Evolutionary conservation across 176 grass and related monocot genomes (phyloP).

Genomic region (Aegilops umbellulata): DNA sequence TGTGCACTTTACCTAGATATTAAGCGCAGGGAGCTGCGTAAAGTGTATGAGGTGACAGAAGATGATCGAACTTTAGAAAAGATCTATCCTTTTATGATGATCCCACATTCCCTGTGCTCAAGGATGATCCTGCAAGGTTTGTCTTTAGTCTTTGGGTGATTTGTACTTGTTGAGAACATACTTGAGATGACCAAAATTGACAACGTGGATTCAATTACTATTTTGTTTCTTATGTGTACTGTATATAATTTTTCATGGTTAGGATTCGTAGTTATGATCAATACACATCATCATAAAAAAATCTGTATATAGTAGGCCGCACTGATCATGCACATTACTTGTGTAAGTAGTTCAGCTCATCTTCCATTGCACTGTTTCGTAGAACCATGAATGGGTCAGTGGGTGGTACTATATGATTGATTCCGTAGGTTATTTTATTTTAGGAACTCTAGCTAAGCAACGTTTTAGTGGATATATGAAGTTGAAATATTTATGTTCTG

Average conservation of each 20-base stretch:
- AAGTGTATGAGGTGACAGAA: background rate
- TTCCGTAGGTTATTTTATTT: background rate
- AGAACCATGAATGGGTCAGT: background rate
- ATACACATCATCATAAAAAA: too few relatives aligned
- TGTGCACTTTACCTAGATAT: background rate
- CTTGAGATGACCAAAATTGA: background rate
- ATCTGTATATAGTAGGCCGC: background rate
- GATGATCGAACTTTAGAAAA: background rate
- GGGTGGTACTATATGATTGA: background rate
- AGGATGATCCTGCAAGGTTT: constrained; percentile 4
- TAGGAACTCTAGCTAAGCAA: background rate
- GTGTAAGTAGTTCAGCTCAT: background rate
- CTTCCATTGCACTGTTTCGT: background rate
- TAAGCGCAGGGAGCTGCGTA: background rate
- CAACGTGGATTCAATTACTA: background rate
- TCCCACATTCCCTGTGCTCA: background rate
- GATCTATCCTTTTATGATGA: background rate
- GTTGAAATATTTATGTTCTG: background rate
- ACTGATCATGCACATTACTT: background rate
- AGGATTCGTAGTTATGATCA: too few relatives aligned
- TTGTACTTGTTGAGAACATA: background rate
- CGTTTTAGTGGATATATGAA: background rate
- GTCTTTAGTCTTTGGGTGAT: background rate
- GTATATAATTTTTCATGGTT: too few relatives aligned
- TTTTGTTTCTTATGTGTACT: too few relatives aligned